Conservation (phyloP, 495 filamentous ascomycete genomes). For the Penicillium paradoxum region DNA sequence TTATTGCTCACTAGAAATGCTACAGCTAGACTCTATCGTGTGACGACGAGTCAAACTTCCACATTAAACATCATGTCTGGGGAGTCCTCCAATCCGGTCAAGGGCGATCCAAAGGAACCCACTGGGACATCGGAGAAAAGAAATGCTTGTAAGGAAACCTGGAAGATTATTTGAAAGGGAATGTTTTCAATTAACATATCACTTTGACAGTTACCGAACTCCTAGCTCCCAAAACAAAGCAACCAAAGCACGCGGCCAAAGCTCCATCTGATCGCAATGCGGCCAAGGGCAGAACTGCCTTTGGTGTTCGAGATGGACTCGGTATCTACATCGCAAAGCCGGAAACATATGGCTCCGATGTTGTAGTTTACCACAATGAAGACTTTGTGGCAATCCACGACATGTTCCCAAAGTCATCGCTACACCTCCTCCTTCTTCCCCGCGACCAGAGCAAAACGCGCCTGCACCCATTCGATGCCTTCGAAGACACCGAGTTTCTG, state of each 20-base stretch:
- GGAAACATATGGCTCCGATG: slow-evolving; percentile 50
- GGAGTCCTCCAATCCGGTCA: background rate
- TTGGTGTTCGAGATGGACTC: slow-evolving; percentile 55
- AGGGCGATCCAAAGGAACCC: background rate
- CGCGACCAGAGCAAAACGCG: slow-evolving; percentile 57
- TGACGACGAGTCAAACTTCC: background rate
- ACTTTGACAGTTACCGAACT: slow-evolving; percentile 56
- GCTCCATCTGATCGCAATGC: slow-evolving; percentile 22
- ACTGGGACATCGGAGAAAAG: slow-evolving; percentile 29
- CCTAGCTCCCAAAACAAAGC: slow-evolving; percentile 57
- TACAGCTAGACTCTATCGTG: background rate
- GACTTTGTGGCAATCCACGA: slow-evolving; percentile 81
- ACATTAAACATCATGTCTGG: slow-evolving; percentile 5
- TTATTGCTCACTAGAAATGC: background rate
- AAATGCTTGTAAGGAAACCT: slow-evolving; percentile 38
- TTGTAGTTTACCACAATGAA: slow-evolving; percentile 64
- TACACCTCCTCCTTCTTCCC: slow-evolving; percentile 85
- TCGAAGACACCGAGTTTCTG: slow-evolving; percentile 68
- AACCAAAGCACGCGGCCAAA: slow-evolving; percentile 28
- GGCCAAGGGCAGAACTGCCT: slow-evolving; percentile 26
- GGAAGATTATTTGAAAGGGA: background rate
- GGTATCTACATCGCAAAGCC: slow-evolving; percentile 68
- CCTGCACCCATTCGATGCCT: slow-evolving; percentile 73
- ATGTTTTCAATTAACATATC: background rate
- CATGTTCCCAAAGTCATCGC: slow-evolving; percentile 73